Conservation (phyloP, 2,329 filamentous ascomycete genomes). For the Reticulascus tulasneorum region DNA sequence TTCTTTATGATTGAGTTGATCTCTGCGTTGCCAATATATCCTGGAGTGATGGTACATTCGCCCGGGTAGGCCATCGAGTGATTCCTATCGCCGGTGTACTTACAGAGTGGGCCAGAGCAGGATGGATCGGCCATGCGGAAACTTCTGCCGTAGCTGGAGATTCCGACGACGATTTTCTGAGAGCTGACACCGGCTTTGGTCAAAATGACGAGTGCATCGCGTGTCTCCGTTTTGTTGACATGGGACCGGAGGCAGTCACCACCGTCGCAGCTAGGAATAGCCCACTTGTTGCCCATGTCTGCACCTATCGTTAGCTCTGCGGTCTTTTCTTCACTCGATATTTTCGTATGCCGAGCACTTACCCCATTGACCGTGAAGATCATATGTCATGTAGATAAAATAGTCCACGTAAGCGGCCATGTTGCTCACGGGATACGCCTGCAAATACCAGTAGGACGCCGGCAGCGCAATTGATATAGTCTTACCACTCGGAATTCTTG, state of each 20-base stretch:
- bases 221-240: not conserved
- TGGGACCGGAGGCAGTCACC: slow-evolving; percentile 2
- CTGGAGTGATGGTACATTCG: slow-evolving; percentile 18
- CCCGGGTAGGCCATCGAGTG: slow-evolving; percentile 7
- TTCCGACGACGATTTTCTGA: slow-evolving; percentile 25
- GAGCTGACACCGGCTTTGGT: slow-evolving; percentile 25
- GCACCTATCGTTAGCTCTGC: slow-evolving; percentile 25
- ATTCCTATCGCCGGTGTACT: slow-evolving; percentile 14
- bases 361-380: slow-evolving; percentile 26
- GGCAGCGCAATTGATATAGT: slow-evolving; percentile 32
- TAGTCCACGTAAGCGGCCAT: slow-evolving; percentile 28
- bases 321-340: too few species aligned
- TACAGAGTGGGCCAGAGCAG: slow-evolving; percentile 17
- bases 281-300: slow-evolving; percentile 24
- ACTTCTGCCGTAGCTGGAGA: slow-evolving; percentile 25
- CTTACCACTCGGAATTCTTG: slow-evolving; percentile 15
- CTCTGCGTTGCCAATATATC: slow-evolving; percentile 25
- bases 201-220: not conserved
- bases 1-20: too few species aligned
- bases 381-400: slow-evolving; percentile 31
- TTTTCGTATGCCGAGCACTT: slow-evolving; percentile 13
- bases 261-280: too few species aligned
- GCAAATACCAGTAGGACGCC: slow-evolving; percentile 35
- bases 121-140: slow-evolving; percentile 26
- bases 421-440: slow-evolving; percentile 26